Evolutionary conservation across 169 alveolate species (phyloP).

Genomic region (Perkinsus chesapeaki): DNA sequence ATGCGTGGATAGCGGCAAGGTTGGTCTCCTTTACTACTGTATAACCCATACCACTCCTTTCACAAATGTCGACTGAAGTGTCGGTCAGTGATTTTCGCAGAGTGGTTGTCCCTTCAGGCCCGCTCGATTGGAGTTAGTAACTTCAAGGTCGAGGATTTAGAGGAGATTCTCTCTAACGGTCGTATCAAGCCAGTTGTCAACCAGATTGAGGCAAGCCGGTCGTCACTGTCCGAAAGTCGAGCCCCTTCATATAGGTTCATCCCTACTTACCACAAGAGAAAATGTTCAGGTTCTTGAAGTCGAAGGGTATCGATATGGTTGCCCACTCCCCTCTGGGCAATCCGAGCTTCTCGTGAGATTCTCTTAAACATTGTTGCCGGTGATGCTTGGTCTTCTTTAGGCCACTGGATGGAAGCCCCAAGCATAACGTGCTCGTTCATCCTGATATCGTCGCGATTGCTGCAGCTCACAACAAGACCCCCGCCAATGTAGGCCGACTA

Average conservation of each 20-base stretch:
- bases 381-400: neutral
- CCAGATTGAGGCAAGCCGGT: conserved; percentile 56
- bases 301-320: neutral
- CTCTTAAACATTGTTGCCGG: neutral
- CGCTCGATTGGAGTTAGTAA: conserved; percentile 44
- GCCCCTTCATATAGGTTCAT: neutral
- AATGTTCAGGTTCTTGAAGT: neutral
- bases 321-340: neutral
- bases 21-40: neutral
- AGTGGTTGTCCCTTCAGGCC: neutral
- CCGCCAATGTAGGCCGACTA: neutral
- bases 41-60: no score
- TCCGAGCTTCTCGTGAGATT: neutral
- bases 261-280: neutral
- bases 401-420: neutral
- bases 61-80: no score
- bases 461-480: neutral
- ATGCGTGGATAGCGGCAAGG: conserved; percentile 43
- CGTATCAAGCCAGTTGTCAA: conserved; percentile 51
- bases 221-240: neutral
- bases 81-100: no score
- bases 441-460: neutral
- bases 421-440: neutral
- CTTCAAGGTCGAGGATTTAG: neutral
- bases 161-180: conserved; percentile 45